Conservation (phyloP, 2,329 filamentous ascomycete genomes). For the Clarireedia hainanense region DNA sequence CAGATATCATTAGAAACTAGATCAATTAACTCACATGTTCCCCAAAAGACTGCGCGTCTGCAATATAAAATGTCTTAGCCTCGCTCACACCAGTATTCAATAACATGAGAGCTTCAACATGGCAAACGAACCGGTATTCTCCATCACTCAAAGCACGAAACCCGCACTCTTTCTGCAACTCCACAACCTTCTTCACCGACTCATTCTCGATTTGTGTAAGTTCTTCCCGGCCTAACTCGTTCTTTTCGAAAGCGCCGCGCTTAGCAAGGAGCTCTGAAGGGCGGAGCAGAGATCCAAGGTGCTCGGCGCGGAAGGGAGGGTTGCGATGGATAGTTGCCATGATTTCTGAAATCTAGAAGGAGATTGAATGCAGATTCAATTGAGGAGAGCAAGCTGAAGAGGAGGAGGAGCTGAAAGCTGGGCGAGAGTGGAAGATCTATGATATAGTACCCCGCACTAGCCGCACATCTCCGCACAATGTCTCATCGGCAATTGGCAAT, state of each 20-base stretch:
- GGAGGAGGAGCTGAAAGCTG: too few species aligned
- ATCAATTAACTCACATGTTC: conserved; percentile 12
- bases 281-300: conserved; percentile 54
- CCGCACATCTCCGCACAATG: too few species aligned
- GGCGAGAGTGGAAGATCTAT: too few species aligned
- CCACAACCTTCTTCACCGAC: conserved; percentile 50
- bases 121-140: conserved; percentile 35
- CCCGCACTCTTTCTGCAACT: conserved; percentile 50
- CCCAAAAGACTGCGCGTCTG: conserved; percentile 26
- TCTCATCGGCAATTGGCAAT: too few species aligned
- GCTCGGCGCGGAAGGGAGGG: conserved; percentile 43
- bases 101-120: not conserved
- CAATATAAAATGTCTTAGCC: not conserved
- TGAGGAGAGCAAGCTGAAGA: too few species aligned
- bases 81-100: not conserved
- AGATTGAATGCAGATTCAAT: too few species aligned
- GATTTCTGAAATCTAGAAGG: too few species aligned
- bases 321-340: conserved; percentile 7
- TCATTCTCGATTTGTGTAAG: conserved; percentile 46
- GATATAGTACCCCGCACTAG: too few species aligned
- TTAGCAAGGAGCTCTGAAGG: conserved; percentile 49
- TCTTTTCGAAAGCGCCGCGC: conserved; percentile 38
- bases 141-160: conserved; percentile 51
- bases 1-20: too few species aligned
- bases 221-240: conserved; percentile 29